A percentile compares a stretch with the other conserved stretches of the same genome.
phyloP scores from a whole-genome alignment of 2,329 filamentous ascomycete genomes.

The Monilinia laxa region DNA sequence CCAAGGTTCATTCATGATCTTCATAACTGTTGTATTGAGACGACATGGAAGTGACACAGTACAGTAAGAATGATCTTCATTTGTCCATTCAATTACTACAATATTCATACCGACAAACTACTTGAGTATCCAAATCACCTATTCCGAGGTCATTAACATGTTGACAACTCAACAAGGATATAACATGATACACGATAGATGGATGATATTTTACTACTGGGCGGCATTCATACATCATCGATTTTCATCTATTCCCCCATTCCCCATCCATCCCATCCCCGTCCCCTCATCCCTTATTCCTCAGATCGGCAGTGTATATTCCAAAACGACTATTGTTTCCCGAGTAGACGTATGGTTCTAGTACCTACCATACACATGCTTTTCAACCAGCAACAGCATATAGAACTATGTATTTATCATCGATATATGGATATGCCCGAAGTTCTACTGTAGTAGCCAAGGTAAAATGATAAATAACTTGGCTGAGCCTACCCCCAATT shows the following conservation, averaged over 20 bases:
- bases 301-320: not conserved
- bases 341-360: too few species aligned
- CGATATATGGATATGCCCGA: not conserved
- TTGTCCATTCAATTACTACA: not conserved
- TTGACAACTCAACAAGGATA: too few species aligned
- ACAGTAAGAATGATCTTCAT: not conserved
- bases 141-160: too few species aligned
- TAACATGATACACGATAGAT: not conserved
- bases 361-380: too few species aligned
- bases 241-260: too few species aligned
- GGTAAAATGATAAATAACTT: not conserved
- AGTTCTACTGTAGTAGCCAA: constrained; percentile 7
- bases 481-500: not conserved
- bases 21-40: not conserved
- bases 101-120: too few species aligned
- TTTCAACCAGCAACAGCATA: too few species aligned
- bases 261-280: not conserved
- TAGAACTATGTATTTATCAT: too few species aligned
- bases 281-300: not conserved
- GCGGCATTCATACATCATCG: not conserved
- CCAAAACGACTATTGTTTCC: too few species aligned
- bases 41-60: not conserved
- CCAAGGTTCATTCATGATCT: not conserved
- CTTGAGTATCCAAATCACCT: too few species aligned
- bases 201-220: not conserved